A percentile compares a stretch with the other conserved stretches of the same genome.
Conservation (phyloP, 176 grass and related monocot species). For the Pharus latifolius region DNA sequence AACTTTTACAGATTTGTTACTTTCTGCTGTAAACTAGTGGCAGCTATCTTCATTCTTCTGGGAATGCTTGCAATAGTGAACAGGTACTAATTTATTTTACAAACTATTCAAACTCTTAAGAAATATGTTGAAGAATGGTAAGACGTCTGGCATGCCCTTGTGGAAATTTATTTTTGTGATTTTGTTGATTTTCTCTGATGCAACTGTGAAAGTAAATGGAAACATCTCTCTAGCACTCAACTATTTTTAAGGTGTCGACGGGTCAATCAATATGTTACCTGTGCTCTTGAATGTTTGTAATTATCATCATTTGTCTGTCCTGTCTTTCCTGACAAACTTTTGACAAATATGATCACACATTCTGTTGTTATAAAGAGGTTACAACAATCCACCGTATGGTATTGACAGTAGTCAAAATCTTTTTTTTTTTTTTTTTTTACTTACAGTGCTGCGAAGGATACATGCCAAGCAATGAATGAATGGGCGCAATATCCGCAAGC, state of each 20-base stretch:
- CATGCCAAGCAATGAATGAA: conserved; percentile 79
- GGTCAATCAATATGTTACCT: not conserved
- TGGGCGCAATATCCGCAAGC: conserved; percentile 78
- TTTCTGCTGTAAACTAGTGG: conserved; percentile 63
- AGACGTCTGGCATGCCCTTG: not conserved
- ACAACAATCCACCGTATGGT: not conserved
- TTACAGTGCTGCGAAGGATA: conserved; percentile 63
- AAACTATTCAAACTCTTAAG: not conserved
- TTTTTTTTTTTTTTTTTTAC: no score
- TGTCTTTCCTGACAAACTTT: not conserved
- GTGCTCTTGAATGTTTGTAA: not conserved
- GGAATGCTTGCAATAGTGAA: conserved; percentile 63
- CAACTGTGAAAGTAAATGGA: conserved; percentile 6
- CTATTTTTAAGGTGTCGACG: not conserved
- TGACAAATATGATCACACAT: not conserved
- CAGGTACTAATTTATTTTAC: conserved; percentile 42
- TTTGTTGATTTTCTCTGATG: not conserved
- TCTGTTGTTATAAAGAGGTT: not conserved
- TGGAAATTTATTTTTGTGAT: not conserved
- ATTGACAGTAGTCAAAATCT: conserved; percentile 1
- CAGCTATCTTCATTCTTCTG: conserved; percentile 61
- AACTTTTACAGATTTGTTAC: conserved; percentile 58
- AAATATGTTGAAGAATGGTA: not conserved
- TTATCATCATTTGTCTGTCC: not conserved
- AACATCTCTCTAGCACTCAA: not conserved